Evolutionary conservation across 2,329 filamentous ascomycete species (phyloP).

Genomic region (Aspergillus glaucus): DNA sequence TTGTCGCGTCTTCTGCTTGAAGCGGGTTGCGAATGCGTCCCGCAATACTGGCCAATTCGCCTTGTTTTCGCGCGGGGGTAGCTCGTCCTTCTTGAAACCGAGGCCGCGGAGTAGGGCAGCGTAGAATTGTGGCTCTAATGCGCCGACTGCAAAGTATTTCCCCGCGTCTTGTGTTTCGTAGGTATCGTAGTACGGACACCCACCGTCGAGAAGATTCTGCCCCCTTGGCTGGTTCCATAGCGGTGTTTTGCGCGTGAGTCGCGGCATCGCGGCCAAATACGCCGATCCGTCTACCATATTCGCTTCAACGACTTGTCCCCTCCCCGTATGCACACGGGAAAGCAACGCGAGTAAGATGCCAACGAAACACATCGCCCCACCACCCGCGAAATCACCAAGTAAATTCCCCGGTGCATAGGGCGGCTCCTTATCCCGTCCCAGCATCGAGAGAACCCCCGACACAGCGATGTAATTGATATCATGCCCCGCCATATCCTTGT

Average conservation of each 20-base stretch:
- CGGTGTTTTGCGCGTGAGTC: constrained; percentile 58
- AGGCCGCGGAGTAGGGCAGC: constrained; percentile 60
- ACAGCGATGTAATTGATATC: constrained; percentile 97
- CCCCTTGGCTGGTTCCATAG: constrained; percentile 62
- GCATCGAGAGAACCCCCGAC: constrained; percentile 67
- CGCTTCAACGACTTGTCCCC: constrained; percentile 83
- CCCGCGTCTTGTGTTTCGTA: constrained; percentile 73
- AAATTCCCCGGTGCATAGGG: constrained; percentile 79
- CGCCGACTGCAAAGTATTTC: constrained; percentile 78
- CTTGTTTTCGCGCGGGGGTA: constrained; percentile 52
- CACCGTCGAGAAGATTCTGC: constrained; percentile 73
- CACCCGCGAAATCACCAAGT: constrained; percentile 84
- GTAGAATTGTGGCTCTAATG: constrained; percentile 85
- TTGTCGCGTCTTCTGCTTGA: constrained; percentile 61
- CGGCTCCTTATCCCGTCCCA: constrained; percentile 63
- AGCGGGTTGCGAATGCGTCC: constrained; percentile 54
- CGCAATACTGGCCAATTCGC: constrained; percentile 63
- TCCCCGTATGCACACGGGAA: constrained; percentile 56
- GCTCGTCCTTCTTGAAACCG: constrained; percentile 45
- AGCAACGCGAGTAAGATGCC: constrained; percentile 77
- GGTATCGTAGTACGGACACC: constrained; percentile 80
- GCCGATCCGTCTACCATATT: constrained; percentile 93
- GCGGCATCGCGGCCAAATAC: constrained; percentile 72
- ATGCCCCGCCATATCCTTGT: constrained; percentile 82
- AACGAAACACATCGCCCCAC: constrained; percentile 73